These are phyloP conservation scores for Hypoxylon sp. DNA, from an alignment of 2,329 filamentous ascomycete genomes.

Conservation along the genomic window DNA sequence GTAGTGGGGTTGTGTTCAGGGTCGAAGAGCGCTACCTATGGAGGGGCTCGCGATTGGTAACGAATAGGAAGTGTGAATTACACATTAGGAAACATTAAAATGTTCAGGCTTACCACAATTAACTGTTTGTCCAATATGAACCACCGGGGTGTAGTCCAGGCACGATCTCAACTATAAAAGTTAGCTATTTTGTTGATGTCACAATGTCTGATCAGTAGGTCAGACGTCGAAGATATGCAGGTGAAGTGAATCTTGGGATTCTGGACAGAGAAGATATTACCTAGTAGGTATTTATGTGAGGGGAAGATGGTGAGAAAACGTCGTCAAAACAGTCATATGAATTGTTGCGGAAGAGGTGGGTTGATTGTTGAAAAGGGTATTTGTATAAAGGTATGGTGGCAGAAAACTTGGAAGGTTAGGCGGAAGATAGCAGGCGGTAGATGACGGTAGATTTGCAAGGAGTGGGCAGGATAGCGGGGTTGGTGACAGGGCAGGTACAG, in stretches of 20 bases:
- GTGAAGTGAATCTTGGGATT: not conserved
- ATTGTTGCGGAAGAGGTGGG: not conserved
- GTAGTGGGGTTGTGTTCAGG: slow-evolving; percentile 26
- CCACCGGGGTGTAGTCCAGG: not conserved
- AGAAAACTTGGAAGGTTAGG: slow-evolving; percentile 4
- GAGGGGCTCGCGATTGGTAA: slow-evolving; percentile 23
- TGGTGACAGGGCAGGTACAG: slow-evolving; percentile 10
- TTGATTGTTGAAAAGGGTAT: slow-evolving; percentile 4
- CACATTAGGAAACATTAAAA: slow-evolving; percentile 2
- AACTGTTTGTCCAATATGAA: slow-evolving; percentile 8
- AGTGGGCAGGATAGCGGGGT: slow-evolving; percentile 10
- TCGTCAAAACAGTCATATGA: not conserved
- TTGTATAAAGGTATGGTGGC: slow-evolving; percentile 10
- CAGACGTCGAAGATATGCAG: not conserved
- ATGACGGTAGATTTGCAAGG: slow-evolving; percentile 4
- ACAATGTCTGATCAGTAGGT: slow-evolving; percentile 6
- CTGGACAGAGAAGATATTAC: not conserved
- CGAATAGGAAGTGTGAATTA: slow-evolving; percentile 20
- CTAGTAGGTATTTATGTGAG: not conserved
- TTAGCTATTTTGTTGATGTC: not conserved
- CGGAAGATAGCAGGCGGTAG: not conserved
- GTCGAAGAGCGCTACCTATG: slow-evolving; percentile 14
- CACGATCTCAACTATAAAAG: not conserved
- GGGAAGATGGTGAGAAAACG: not conserved
- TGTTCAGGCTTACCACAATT: slow-evolving; percentile 23